phyloP scores from a whole-genome alignment of 2,329 filamentous ascomycete genomes.

The Cercospora sp. region DNA sequence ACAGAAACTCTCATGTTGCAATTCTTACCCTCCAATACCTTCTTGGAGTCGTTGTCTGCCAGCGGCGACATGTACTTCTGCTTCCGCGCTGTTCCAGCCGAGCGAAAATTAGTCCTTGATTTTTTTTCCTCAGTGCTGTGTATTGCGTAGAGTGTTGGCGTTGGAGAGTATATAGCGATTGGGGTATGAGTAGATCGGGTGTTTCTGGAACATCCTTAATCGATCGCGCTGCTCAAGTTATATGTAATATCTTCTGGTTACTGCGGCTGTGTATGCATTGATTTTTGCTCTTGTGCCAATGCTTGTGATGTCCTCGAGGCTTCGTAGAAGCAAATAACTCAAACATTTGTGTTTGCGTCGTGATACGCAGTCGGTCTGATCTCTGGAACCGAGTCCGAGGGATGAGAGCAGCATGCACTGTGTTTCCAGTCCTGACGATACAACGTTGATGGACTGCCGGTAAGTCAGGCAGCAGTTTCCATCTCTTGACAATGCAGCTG shows the following conservation, averaged over 20 bases:
- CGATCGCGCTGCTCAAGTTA: not conserved
- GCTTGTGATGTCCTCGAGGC: not conserved
- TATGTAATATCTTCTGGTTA: not conserved
- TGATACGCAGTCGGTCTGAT: not conserved
- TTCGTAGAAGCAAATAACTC: not conserved
- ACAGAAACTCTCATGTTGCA: no score
- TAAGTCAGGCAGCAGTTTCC: no score
- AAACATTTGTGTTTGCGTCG: not conserved
- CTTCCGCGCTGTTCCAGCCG: no score
- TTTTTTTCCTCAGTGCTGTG: no score
- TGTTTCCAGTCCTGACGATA: not conserved
- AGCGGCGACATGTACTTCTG: no score
- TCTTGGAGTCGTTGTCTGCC: no score
- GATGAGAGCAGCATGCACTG: not conserved
- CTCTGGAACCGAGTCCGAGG: not conserved
- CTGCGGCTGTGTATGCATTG: not conserved
- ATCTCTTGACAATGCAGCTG: no score
- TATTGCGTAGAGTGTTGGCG: not conserved
- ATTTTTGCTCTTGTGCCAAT: not conserved
- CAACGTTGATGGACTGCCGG: no score
- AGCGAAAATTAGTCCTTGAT: no score
- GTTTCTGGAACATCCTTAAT: not conserved
- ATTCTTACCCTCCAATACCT: not conserved
- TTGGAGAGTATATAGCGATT: not conserved
- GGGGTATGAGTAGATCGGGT: not conserved